Conservation (phyloP, 352 stramenopile genomes). For the Globisporangium yorkense region DNA sequence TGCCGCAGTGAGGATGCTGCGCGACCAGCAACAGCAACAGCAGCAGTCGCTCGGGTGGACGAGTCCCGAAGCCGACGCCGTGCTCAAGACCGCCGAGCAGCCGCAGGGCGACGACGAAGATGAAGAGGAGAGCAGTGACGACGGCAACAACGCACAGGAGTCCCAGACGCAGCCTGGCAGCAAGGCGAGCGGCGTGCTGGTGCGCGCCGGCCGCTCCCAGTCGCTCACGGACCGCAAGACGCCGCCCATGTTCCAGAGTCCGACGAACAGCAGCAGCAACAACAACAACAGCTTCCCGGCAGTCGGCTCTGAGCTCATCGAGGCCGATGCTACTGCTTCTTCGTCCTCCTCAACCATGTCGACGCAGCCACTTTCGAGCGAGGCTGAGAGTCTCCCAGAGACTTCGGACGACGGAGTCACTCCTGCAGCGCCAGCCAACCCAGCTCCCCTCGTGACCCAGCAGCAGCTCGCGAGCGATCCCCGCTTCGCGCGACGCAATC, state of each 20-base stretch:
- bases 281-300: neutral
- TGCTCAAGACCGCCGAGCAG: slow-evolving; percentile 6
- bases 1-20: neutral
- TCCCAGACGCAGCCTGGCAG: neutral
- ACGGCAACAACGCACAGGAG: neutral
- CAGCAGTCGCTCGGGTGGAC: neutral
- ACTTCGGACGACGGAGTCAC: neutral
- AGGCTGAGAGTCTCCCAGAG: neutral
- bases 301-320: neutral
- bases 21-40: neutral
- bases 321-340: neutral
- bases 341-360: neutral
- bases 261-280: slow-evolving; percentile 17
- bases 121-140: neutral
- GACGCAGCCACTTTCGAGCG: neutral
- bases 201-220: slow-evolving; percentile 32
- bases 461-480: slow-evolving; percentile 5
- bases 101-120: slow-evolving; percentile 3
- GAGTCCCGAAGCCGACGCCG: slow-evolving; percentile 4
- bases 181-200: slow-evolving; percentile 5
- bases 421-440: neutral
- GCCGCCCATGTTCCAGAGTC: slow-evolving; percentile 21
- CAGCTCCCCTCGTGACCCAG: neutral
- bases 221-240: slow-evolving; percentile 33
- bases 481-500: slow-evolving; percentile 14